Evolutionary conservation across 257 asterid species (phyloP), one percentile per base, ranked within the genome.

Genomic region (Fraxinus cuspidata): DNA sequence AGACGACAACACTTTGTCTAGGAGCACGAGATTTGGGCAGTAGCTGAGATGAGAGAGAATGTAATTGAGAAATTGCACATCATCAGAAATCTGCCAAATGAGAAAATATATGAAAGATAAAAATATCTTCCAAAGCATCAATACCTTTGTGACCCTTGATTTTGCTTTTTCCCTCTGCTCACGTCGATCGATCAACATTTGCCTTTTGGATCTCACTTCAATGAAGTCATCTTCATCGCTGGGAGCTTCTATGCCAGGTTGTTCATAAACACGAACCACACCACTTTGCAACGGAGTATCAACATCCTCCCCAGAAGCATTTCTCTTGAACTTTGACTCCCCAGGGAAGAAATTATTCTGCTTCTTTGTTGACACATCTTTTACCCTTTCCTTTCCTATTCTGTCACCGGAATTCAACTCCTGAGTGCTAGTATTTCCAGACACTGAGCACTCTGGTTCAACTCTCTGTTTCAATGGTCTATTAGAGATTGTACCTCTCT

Each of bases 241-340:
- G 51, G 97, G 94, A 75, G 94, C 92, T 86, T 95, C 99, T 69
- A 95, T 95, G 68, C 99, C 97, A 81, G 97, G 87, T 84, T 96
- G 99, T 72, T 87, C 92, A 82, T 85, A 96, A 70, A 96, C 92
- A 44, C 94, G 93, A 73, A 96, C 98, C 85, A 96, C 89, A 49
- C 99, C 98, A 91, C 94, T 93, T 81, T 92, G 99, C 84, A 96
- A 74, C 35, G 99, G 97, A 81, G 98, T 94, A 87, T 92, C 97
- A 64, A 92, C 92, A 88, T 87, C 98, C 85, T 90, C 97, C 85
- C 86, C 91, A 21, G 95, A 83, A 51, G 81, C 82, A 81, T 80
- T 90, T 80, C 87, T 88, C 71, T 86, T 85, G 78, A 86, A 72
- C 79, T 80, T 85, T 74, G 89, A 87, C 84, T 88, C 96, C 34